A percentile compares a stretch with the other conserved stretches of the same genome.
phyloP scores from a whole-genome alignment of 2,329 filamentous ascomycete species.

The Boeremia exigua region DNA sequence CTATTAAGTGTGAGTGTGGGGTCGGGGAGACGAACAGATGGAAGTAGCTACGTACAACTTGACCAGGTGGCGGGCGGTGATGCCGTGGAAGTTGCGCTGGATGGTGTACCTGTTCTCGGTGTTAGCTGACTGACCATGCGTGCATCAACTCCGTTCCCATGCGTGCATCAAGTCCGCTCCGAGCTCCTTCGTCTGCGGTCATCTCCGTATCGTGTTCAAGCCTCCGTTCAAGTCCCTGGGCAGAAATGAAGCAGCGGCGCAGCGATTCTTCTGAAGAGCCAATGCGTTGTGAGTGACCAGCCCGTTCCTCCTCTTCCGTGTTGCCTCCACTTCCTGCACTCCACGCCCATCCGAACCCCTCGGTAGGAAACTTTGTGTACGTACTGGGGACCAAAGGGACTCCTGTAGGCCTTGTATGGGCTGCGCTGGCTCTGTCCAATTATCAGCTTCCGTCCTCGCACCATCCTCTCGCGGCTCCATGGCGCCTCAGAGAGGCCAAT shows the following conservation, averaged over 20 bases:
- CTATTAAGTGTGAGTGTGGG: slow-evolving; percentile 28
- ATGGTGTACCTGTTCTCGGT: slow-evolving; percentile 57
- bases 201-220: not conserved
- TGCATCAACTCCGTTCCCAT: not conserved
- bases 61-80: slow-evolving; percentile 50
- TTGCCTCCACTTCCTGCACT: not conserved
- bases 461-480: not conserved
- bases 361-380: slow-evolving; percentile 28
- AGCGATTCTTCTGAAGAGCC: not conserved
- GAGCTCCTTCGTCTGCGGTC: not conserved
- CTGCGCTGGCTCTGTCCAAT: slow-evolving; percentile 39
- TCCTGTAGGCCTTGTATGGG: slow-evolving; percentile 59
- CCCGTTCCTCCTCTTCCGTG: slow-evolving; percentile 1
- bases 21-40: not conserved
- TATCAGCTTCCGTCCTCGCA: slow-evolving; percentile 23
- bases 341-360: not conserved
- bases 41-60: slow-evolving; percentile 53
- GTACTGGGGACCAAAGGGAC: slow-evolving; percentile 66
- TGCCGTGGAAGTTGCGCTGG: slow-evolving; percentile 56
- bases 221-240: too few species aligned
- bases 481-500: slow-evolving; percentile 16
- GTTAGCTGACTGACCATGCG: slow-evolving; percentile 20
- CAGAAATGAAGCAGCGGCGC: not conserved
- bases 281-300: not conserved
- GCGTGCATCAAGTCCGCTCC: not conserved